Conservation (phyloP, 305 asterid species). For the Fraxinus albicans region DNA sequence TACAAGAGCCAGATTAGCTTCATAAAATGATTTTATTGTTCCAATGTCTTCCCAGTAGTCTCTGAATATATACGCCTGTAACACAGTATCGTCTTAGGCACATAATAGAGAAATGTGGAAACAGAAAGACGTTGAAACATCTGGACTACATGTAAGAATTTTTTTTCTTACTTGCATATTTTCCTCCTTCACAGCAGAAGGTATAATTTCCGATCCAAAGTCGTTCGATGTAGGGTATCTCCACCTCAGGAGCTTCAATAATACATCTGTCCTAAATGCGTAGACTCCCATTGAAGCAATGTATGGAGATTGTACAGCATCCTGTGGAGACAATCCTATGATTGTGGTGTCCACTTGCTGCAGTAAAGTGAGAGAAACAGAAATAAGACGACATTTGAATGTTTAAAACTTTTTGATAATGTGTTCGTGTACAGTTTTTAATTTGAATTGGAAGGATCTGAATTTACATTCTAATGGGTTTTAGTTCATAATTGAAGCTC, state of each 20-base stretch:
- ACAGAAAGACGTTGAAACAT: not conserved
- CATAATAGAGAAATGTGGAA: not conserved
- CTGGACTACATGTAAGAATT: not conserved
- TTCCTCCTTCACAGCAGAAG: constrained; percentile 70
- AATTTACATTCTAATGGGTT: not conserved
- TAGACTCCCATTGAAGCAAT: constrained; percentile 98
- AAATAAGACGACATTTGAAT: not conserved
- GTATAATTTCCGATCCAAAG: constrained; percentile 95
- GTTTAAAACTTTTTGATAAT: not conserved
- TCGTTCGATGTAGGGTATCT: constrained; percentile 82
- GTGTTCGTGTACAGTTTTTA: not conserved
- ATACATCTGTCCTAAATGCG: constrained; percentile 71
- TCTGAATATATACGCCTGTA: constrained; percentile 79
- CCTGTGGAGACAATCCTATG: constrained; percentile 67
- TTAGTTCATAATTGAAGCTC: not conserved
- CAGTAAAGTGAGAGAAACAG: constrained; percentile 16
- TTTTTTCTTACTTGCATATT: constrained; percentile 60
- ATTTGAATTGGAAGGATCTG: not conserved
- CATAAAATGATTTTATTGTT: constrained; percentile 76
- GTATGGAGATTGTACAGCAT: constrained; percentile 64
- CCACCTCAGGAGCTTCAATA: constrained; percentile 69
- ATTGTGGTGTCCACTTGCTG: constrained; percentile 87
- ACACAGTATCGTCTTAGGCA: not conserved
- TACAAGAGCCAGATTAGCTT: constrained; percentile 85
- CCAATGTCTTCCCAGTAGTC: constrained; percentile 99